Conservation (phyloP, 1,284 basidiomycete species). For the Papiliotrema flavescens region DNA sequence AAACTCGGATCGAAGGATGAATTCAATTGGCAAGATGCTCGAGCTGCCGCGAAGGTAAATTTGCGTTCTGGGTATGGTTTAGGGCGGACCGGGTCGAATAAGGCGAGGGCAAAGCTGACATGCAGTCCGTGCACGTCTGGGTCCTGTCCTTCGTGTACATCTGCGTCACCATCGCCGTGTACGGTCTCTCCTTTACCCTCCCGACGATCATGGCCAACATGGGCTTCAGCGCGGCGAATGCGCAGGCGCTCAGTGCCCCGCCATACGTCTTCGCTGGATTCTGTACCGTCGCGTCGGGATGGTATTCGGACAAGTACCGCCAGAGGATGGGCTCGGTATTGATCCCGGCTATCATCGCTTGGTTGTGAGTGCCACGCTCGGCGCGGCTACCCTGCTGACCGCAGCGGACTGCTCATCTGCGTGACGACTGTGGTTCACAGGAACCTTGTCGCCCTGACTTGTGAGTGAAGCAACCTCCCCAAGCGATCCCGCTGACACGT, state of each 20-base stretch:
- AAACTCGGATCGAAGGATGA: neutral
- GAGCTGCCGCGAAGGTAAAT: too few species aligned
- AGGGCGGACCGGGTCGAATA: too few species aligned
- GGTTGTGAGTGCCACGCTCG: slow-evolving; percentile 6
- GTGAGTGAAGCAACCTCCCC: slow-evolving; percentile 7
- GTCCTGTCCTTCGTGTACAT: slow-evolving; percentile 14
- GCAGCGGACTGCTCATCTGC: slow-evolving; percentile 19
- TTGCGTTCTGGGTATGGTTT: too few species aligned
- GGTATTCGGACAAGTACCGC: slow-evolving; percentile 14
- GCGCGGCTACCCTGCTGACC: neutral
- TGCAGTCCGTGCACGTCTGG: slow-evolving; percentile 20
- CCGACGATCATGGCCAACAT: slow-evolving; percentile 20
- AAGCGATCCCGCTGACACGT: neutral
- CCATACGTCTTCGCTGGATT: slow-evolving; percentile 22
- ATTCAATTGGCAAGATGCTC: too few species aligned
- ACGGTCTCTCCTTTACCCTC: slow-evolving; percentile 13
- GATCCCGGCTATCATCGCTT: slow-evolving; percentile 9
- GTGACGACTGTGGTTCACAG: slow-evolving; percentile 17
- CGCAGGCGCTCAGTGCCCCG: slow-evolving; percentile 12
- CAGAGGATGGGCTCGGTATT: slow-evolving; percentile 4
- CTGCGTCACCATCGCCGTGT: slow-evolving; percentile 16
- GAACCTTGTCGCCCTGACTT: slow-evolving; percentile 20
- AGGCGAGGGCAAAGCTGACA: too few species aligned
- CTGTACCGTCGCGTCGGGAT: slow-evolving; percentile 19
- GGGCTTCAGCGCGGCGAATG: slow-evolving; percentile 15